Conservation (phyloP, 2,329 filamentous ascomycete species). For the Shiraia bambusicola region DNA sequence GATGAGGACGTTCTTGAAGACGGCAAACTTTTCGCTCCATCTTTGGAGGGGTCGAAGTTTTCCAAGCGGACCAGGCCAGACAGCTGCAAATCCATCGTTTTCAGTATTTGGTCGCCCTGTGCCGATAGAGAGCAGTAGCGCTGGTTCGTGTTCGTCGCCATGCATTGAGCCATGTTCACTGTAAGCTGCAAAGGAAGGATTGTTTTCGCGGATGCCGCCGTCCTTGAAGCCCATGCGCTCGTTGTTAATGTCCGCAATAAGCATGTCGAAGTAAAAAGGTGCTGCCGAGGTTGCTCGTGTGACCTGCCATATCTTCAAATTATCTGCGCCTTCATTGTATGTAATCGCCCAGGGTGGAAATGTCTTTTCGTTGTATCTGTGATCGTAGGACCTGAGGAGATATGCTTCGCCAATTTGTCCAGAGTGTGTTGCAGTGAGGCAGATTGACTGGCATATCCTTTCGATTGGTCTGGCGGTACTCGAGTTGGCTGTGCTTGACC, state of each 20-base stretch:
- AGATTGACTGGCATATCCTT: conserved; percentile 47
- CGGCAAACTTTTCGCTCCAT: conserved; percentile 52
- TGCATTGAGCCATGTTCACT: conserved; percentile 51
- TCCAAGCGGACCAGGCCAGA: conserved; percentile 51
- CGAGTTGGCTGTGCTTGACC: conserved; percentile 13
- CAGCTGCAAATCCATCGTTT: conserved; percentile 50
- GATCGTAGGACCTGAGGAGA: conserved; percentile 52
- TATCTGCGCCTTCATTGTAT: conserved; percentile 52
- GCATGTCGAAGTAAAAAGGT: conserved; percentile 55
- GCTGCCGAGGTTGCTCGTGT: conserved; percentile 56
- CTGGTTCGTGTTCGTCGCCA: conserved; percentile 47
- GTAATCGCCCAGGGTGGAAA: conserved; percentile 49
- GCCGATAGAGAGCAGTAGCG: conserved; percentile 50
- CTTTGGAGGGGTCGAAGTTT: conserved; percentile 46
- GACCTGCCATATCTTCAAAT: conserved; percentile 54
- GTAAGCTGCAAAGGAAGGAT: conserved; percentile 51
- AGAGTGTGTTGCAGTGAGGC: conserved; percentile 53
- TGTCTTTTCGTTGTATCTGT: conserved; percentile 46
- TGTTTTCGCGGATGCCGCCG: conserved; percentile 55
- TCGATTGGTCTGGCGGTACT: conserved; percentile 21
- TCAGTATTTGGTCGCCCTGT: conserved; percentile 49
- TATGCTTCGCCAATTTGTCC: conserved; percentile 51
- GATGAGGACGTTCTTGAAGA: conserved; percentile 53
- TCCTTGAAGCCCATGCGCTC: conserved; percentile 50
- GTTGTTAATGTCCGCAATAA: conserved; percentile 46